phyloP scores from a whole-genome alignment of 352 stramenopile species.

The Phytophthora megakarya region DNA sequence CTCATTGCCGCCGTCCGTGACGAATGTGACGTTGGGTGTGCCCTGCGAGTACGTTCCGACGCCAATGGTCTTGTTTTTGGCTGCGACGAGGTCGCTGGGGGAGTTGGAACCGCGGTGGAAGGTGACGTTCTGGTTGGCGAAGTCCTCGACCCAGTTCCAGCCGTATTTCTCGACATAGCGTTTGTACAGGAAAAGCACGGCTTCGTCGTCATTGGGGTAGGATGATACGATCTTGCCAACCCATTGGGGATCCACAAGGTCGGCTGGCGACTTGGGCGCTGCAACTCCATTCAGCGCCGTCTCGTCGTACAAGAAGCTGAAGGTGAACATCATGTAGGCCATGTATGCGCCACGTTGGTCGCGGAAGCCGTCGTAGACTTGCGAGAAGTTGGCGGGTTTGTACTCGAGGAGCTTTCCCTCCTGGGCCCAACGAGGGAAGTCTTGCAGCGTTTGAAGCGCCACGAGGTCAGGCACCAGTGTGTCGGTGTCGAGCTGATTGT shows the following conservation, averaged over 20 bases:
- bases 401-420: constrained; percentile 55
- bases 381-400: constrained; percentile 57
- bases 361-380: constrained; percentile 57
- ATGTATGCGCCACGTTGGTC: constrained; percentile 40
- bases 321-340: constrained; percentile 45
- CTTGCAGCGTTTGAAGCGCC: constrained; percentile 56
- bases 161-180: constrained; percentile 58
- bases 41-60: constrained; percentile 26
- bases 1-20: constrained; percentile 36
- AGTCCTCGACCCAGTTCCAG: constrained; percentile 53
- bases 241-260: constrained; percentile 45
- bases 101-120: constrained; percentile 47
- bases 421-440: constrained; percentile 53
- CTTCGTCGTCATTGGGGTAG: constrained; percentile 59
- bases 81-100: constrained; percentile 27
- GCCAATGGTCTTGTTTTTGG: constrained; percentile 40
- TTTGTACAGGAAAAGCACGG: constrained; percentile 52
- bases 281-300: constrained; percentile 19
- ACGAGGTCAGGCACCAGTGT: constrained; percentile 48
- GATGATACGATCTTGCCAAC: constrained; percentile 45
- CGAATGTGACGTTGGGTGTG: constrained; percentile 25
- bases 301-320: constrained; percentile 50
- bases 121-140: constrained; percentile 43
- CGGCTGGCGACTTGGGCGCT: constrained; percentile 27
- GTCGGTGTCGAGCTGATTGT: constrained; percentile 63